Conservation (phyloP, 2,329 filamentous ascomycete species). For the Paecilomyces sp. region DNA sequence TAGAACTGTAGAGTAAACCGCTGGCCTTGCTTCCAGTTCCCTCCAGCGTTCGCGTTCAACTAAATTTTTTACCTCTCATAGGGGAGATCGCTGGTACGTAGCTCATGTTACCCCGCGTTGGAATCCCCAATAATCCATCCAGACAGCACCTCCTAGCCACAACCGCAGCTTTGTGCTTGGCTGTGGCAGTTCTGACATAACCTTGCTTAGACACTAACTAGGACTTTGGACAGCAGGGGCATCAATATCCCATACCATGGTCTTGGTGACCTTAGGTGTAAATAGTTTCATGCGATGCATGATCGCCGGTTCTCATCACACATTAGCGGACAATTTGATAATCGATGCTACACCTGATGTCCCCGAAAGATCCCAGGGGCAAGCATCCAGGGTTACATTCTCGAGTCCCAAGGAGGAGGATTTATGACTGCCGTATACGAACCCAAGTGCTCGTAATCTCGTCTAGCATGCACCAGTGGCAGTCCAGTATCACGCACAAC, state of each 20-base stretch:
- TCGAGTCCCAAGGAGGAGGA: background rate
- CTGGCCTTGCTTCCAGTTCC: background rate
- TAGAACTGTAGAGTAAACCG: background rate
- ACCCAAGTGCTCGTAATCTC: background rate
- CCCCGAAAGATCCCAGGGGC: background rate
- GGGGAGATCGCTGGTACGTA: background rate
- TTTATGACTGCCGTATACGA: background rate
- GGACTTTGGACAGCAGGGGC: background rate
- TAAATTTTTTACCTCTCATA: background rate
- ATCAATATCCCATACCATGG: background rate
- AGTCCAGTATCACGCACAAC: no score
- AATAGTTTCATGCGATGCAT: background rate
- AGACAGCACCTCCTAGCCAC: background rate
- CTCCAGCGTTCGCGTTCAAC: background rate
- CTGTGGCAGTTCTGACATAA: background rate
- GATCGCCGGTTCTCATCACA: background rate
- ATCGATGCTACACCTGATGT: background rate
- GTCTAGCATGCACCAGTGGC: no score
- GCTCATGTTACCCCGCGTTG: background rate
- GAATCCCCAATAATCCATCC: background rate
- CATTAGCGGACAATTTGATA: background rate
- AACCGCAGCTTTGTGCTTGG: background rate
- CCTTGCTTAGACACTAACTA: background rate
- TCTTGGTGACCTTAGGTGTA: background rate
- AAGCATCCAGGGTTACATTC: background rate